Evolutionary conservation across 1,284 basidiomycete species (phyloP).

Genomic region (Leccinum insigne): DNA sequence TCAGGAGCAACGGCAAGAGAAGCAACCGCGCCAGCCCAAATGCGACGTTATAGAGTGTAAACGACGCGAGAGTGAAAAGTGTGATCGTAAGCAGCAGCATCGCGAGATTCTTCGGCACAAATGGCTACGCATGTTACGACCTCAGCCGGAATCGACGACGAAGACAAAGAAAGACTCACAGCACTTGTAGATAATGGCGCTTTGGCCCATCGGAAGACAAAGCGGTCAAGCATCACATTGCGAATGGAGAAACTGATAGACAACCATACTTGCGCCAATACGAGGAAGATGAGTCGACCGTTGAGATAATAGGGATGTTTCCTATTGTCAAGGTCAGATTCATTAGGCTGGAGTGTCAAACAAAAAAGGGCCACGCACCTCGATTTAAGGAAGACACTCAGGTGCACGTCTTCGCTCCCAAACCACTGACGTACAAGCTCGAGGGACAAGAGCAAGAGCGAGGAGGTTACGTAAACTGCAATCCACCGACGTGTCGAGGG

Average conservation of each 20-base stretch:
- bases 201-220: constrained; percentile 43
- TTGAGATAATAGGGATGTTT: constrained; percentile 73
- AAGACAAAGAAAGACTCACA: constrained; percentile 15
- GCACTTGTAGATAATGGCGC: constrained; percentile 11
- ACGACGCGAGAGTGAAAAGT: constrained; percentile 41
- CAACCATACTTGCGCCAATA: constrained; percentile 50
- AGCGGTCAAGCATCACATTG: constrained; percentile 58
- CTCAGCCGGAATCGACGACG: not conserved
- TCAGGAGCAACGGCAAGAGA: constrained; percentile 52
- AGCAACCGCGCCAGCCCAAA: constrained; percentile 46
- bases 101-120: constrained; percentile 18
- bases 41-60: constrained; percentile 38
- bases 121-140: constrained; percentile 21
- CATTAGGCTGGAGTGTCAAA: not conserved
- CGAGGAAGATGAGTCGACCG: constrained; percentile 58
- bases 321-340: constrained; percentile 35
- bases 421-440: constrained; percentile 38
- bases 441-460: constrained; percentile 40
- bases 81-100: constrained; percentile 37
- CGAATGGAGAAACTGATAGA: constrained; percentile 50
- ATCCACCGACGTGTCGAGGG: constrained; percentile 44
- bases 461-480: constrained; percentile 45
- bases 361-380: constrained; percentile 41
- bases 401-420: constrained; percentile 39
- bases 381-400: constrained; percentile 63